phyloP scores from a whole-genome alignment of 108 stramenopile genomes.

The Cyclotella choctawhatcheeana region DNA sequence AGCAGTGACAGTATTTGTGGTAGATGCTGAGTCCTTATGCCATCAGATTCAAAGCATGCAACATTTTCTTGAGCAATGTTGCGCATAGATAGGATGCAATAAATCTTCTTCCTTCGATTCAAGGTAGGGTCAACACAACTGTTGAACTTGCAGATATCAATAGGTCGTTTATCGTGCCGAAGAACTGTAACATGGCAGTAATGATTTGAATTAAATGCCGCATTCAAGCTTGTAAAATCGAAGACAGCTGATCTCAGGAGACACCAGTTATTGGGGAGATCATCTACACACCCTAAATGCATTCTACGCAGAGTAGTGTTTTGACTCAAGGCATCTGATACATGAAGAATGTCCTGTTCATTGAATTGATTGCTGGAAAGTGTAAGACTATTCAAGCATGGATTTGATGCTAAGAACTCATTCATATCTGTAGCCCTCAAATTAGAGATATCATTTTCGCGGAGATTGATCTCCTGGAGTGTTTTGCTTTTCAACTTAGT shows the following conservation, averaged over 20 bases:
- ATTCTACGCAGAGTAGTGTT: neutral
- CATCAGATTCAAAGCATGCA: neutral
- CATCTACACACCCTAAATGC: neutral
- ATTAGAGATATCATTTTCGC: neutral
- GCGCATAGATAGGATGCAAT: neutral
- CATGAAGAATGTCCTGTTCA: neutral
- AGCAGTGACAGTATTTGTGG: neutral
- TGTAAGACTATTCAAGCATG: neutral
- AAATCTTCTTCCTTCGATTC: conserved; percentile 4
- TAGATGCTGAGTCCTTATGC: neutral
- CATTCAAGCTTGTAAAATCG: neutral
- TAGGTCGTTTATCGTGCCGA: neutral
- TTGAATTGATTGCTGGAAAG: neutral
- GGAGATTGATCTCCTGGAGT: neutral
- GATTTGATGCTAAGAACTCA: neutral
- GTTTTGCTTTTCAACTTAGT: neutral
- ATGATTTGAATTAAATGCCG: conserved; percentile 9
- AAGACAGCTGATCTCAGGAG: neutral
- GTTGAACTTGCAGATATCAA: neutral
- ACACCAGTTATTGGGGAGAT: neutral
- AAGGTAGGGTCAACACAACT: neutral
- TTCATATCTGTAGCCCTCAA: neutral
- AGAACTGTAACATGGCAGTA: no score
- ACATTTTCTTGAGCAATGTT: neutral
- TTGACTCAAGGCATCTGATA: neutral